Conservation (phyloP, 805 yeast genomes). For the Zygosaccharomyces pseudorouxii region DNA sequence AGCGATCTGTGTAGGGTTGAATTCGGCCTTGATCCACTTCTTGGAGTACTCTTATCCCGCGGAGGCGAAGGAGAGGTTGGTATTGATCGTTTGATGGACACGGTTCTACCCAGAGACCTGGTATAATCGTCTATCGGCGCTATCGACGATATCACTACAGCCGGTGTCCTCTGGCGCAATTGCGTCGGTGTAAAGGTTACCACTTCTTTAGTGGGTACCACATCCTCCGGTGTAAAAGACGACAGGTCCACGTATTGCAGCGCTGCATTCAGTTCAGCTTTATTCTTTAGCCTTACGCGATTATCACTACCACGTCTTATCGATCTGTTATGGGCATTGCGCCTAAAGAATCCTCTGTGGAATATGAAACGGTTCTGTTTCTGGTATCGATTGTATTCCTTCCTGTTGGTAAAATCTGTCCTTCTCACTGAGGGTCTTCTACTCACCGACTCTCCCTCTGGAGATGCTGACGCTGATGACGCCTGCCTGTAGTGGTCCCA, state of each 20-base stretch:
- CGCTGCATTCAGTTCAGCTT: constrained; percentile 20
- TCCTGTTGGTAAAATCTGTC: constrained; percentile 23
- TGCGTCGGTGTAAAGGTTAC: constrained; percentile 5
- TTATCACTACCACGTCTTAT: constrained; percentile 1
- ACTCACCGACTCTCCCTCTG: not conserved
- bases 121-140: constrained; percentile 8
- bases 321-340: constrained; percentile 6
- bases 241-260: constrained; percentile 20
- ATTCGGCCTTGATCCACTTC: not conserved
- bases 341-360: constrained; percentile 28
- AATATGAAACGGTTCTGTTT: constrained; percentile 21
- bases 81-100: constrained; percentile 4
- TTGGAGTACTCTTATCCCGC: not conserved
- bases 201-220: constrained; percentile 8
- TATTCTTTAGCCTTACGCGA: constrained; percentile 13
- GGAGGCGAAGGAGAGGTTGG: not conserved
- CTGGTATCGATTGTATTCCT: constrained; percentile 17
- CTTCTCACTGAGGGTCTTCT: constrained; percentile 18
- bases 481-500: constrained; percentile 11
- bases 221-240: constrained; percentile 12
- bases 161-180: constrained; percentile 3
- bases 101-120: constrained; percentile 1
- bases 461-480: not conserved
- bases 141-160: constrained; percentile 3
- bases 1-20: constrained; percentile 11